Evolutionary conservation across 2,329 filamentous ascomycete genomes (phyloP).

Genomic region (Penicillium paneum): DNA sequence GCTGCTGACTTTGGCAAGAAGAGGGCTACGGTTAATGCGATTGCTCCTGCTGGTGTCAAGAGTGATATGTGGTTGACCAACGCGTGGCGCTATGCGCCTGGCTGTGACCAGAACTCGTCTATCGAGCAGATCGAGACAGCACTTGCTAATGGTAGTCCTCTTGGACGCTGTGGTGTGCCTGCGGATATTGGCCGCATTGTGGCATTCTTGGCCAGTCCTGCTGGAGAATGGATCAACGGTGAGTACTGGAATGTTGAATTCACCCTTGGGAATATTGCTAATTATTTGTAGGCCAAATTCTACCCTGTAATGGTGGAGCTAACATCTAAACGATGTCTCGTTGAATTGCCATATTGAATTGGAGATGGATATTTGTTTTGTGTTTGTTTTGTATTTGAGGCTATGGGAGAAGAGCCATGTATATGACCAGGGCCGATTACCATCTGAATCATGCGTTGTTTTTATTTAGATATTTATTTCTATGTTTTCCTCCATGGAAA

Average conservation of each 20-base stretch:
- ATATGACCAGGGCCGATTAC: background rate
- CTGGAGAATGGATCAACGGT: slow-evolving; percentile 66
- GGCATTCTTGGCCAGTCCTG: slow-evolving; percentile 54
- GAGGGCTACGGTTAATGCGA: slow-evolving; percentile 28
- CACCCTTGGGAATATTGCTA: background rate
- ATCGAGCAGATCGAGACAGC: slow-evolving; percentile 55
- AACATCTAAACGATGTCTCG: slow-evolving; percentile 19
- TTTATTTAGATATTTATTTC: background rate
- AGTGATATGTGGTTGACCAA: slow-evolving; percentile 71
- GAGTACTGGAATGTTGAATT: slow-evolving; percentile 22
- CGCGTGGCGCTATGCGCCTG: slow-evolving; percentile 63
- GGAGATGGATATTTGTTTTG: background rate
- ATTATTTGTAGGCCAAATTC: slow-evolving; percentile 20
- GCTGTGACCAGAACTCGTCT: slow-evolving; percentile 39
- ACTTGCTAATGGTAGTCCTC: slow-evolving; percentile 57
- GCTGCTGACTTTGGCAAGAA: slow-evolving; percentile 67
- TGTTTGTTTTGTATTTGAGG: background rate
- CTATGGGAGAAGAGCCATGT: background rate
- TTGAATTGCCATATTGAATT: background rate
- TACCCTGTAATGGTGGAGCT: slow-evolving; percentile 24
- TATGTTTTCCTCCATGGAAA: background rate
- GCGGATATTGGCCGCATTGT: slow-evolving; percentile 59
- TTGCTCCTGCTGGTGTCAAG: slow-evolving; percentile 28
- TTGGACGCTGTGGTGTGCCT: slow-evolving; percentile 57
- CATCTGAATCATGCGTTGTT: background rate